Evolutionary conservation across 805 yeast genomes (phyloP), one percentile per base, ranked within the genome.

Genomic region (Candida sithepensis): DNA sequence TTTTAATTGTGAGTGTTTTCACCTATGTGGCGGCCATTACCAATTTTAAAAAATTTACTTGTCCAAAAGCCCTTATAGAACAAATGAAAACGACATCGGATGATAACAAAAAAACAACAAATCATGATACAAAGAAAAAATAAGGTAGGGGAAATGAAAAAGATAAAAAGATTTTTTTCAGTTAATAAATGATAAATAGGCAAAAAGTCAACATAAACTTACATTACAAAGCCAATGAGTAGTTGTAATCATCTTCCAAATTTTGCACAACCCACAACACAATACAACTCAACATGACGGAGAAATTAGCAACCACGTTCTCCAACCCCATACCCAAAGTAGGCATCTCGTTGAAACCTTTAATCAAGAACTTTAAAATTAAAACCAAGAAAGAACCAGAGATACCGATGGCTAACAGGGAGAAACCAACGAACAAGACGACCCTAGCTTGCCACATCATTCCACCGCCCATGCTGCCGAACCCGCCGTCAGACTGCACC

Each of bases 371-470:
- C 64, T 92, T 88, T 56, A 94, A 73, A 42, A 91, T 86, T 52
- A 94, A 75, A 16, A 94, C 95, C 61, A 90, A 88, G 56, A 94
- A 79, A 2, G 94, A 83, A 1, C 98, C 98, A 18, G 96, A 89
- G 50, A 94, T 70, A 0, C 99, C 98, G 46, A 97, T 94, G 1
- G 98, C 96, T 47, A 94, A 74, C 41, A 92, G 73, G 3, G 97
- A 86, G 66, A 94, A 94, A 8, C 99, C 99, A 57, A 89, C 72
- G 64, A 94, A 94, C 46, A 94, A 73, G 14, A 95, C 84, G 33
- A 91, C 82, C 58, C 97, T 78, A 14, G 97, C 97, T 53, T 91
- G 96, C 96, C 97, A 91, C 36, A 91, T 88, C 45, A 87, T 84
- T 13, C 78, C 62, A 39, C 68, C 64, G 42, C 66, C 51, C 10